Evolutionary conservation across 2,329 filamentous ascomycete genomes (phyloP).

Genomic region (Ascochyta clinopodiicola): DNA sequence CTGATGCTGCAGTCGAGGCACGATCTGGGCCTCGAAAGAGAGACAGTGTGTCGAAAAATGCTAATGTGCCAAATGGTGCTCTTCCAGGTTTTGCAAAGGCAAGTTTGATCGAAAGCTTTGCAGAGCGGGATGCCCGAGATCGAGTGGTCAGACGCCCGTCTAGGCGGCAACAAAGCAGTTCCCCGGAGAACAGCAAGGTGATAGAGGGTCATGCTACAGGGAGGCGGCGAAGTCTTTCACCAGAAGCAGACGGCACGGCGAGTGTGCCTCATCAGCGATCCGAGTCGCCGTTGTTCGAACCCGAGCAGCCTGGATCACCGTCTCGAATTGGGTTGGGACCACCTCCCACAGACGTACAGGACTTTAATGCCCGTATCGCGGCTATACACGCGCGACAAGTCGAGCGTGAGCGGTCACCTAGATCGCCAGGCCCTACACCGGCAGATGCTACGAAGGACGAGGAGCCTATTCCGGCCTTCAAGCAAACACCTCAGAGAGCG

Average conservation of each 20-base stretch:
- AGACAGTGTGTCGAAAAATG: neutral
- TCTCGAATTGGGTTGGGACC: slow-evolving; percentile 8
- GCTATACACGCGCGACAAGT: slow-evolving; percentile 38
- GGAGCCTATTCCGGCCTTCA: slow-evolving; percentile 36
- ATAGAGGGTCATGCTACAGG: slow-evolving; percentile 13
- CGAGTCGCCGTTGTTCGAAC: slow-evolving; percentile 33
- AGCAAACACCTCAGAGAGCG: slow-evolving; percentile 41
- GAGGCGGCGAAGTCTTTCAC: neutral
- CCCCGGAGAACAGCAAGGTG: slow-evolving; percentile 3
- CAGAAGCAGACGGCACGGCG: neutral
- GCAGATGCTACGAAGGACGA: slow-evolving; percentile 23
- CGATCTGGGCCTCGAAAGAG: neutral
- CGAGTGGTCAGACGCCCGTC: slow-evolving; percentile 14
- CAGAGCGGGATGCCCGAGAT: slow-evolving; percentile 36
- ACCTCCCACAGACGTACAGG: slow-evolving; percentile 39
- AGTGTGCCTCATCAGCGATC: slow-evolving; percentile 9
- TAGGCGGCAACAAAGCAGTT: slow-evolving; percentile 20
- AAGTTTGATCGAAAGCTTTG: slow-evolving; percentile 46
- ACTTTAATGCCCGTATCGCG: slow-evolving; percentile 51
- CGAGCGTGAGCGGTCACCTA: slow-evolving; percentile 18
- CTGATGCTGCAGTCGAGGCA: neutral
- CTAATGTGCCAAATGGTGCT: neutral
- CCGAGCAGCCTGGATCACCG: slow-evolving; percentile 18
- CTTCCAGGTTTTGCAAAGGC: slow-evolving; percentile 40
- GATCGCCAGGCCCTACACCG: slow-evolving; percentile 12